These are phyloP conservation scores for Colletotrichum kahawae DNA, from an alignment of 2,329 filamentous ascomycete species.

Conservation along the genomic window DNA sequence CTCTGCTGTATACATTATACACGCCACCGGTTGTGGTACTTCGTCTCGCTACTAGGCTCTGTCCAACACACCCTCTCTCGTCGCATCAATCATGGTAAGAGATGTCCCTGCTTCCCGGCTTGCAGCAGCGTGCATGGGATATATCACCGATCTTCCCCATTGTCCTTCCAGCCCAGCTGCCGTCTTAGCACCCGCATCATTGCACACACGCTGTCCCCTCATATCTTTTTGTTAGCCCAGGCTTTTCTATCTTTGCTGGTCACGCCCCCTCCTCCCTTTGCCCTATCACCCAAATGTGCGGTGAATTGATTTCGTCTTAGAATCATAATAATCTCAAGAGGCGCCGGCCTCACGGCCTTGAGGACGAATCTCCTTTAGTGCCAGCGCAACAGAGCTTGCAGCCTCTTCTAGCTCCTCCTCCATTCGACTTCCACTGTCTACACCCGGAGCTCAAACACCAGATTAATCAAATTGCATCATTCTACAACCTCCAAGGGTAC, in stretches of 20 bases:
- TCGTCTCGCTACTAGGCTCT: conserved; percentile 35
- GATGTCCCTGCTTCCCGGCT: conserved; percentile 38
- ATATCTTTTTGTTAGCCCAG: conserved; percentile 29
- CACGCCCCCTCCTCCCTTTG: conserved; percentile 26
- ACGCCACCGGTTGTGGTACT: conserved; percentile 39
- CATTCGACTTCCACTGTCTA: conserved; percentile 27
- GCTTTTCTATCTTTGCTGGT: conserved; percentile 21
- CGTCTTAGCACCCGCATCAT: conserved; percentile 23
- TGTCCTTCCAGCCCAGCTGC: conserved; percentile 25
- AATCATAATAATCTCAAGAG: conserved; percentile 43
- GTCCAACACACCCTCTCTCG: conserved; percentile 43
- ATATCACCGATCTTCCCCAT: conserved; percentile 43
- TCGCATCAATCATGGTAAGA: conserved; percentile 56
- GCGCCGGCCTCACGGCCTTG: conserved; percentile 46
- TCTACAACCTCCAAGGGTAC: conserved; percentile 37
- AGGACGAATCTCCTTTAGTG: conserved; percentile 38
- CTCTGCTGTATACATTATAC: conserved; percentile 38
- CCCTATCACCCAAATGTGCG: conserved; percentile 35
- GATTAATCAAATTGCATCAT: conserved; percentile 31
- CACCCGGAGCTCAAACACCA: conserved; percentile 29
- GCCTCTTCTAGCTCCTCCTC: conserved; percentile 27
- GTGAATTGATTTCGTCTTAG: conserved; percentile 44
- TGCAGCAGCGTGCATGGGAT: conserved; percentile 50
- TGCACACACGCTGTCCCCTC: conserved; percentile 16
- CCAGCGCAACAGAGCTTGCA: conserved; percentile 34